A percentile compares a stretch with the other conserved stretches of the same genome.
phyloP scores from a whole-genome alignment of 306 rosid genomes.

The Quercus cerris region DNA sequence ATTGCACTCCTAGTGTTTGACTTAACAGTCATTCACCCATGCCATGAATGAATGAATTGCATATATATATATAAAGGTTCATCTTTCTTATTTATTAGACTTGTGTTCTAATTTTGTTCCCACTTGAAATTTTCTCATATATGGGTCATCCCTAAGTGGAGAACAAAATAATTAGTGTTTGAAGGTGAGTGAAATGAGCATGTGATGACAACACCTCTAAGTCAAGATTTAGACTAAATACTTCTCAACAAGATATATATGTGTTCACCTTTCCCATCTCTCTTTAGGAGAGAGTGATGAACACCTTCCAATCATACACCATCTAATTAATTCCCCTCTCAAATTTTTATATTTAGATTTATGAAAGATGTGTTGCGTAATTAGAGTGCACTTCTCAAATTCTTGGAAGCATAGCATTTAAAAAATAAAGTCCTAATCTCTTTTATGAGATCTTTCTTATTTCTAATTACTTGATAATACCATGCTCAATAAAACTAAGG shows the following conservation, averaged over 20 bases:
- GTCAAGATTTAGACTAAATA: slow-evolving; percentile 55
- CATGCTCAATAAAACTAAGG: too few relatives aligned
- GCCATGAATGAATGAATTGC: background rate
- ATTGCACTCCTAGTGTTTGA: slow-evolving; percentile 29
- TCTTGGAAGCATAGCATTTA: background rate
- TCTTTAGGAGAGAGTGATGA: background rate
- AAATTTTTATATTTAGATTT: background rate
- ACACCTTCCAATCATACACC: background rate
- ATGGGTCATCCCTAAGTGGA: slow-evolving; percentile 45
- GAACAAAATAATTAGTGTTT: slow-evolving; percentile 68
- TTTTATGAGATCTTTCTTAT: too few relatives aligned
- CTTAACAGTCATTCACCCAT: slow-evolving; percentile 23
- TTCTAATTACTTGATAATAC: too few relatives aligned
- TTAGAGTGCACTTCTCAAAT: background rate
- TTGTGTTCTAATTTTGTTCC: slow-evolving; percentile 1
- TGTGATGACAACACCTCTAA: slow-evolving; percentile 63
- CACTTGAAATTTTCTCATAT: background rate
- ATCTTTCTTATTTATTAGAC: background rate
- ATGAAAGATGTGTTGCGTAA: background rate
- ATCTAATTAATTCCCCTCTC: background rate
- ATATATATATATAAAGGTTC: background rate
- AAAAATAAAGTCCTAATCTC: too few relatives aligned
- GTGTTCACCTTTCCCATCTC: background rate
- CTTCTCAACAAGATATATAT: slow-evolving; percentile 1
- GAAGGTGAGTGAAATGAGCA: slow-evolving; percentile 58